A percentile compares a stretch with the other conserved stretches of the same genome.
These are phyloP conservation scores for Lepidium sativum DNA, from an alignment of 345 rosid species.

Conservation along the genomic window DNA sequence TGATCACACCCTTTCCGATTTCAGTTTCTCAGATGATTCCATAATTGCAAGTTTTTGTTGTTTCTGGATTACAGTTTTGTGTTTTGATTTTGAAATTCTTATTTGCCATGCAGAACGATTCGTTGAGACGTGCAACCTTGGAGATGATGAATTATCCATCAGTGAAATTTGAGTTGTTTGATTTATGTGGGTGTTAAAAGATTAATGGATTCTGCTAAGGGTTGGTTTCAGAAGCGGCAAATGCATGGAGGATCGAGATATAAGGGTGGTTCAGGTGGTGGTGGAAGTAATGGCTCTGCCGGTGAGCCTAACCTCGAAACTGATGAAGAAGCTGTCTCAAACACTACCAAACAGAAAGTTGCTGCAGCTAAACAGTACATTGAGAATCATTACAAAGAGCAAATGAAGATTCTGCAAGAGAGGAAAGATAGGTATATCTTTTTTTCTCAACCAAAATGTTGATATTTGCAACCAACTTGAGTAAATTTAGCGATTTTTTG, in stretches of 20 bases:
- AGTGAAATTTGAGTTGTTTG: background rate
- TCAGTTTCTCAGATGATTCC: background rate
- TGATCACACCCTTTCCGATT: background rate
- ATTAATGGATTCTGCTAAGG: slow-evolving; percentile 72
- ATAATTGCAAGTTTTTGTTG: background rate
- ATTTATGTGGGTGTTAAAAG: background rate
- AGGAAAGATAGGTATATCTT: slow-evolving; percentile 53
- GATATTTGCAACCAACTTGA: background rate
- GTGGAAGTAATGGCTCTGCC: slow-evolving; percentile 19
- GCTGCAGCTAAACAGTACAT: slow-evolving; percentile 83
- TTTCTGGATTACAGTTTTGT: background rate
- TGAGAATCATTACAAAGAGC: slow-evolving; percentile 81
- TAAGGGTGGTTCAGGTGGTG: slow-evolving; percentile 32
- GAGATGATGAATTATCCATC: background rate
- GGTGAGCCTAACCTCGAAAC: slow-evolving; percentile 7
- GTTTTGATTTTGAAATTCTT: background rate
- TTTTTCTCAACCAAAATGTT: background rate
- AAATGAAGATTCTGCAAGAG: slow-evolving; percentile 81
- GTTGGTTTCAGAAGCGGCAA: slow-evolving; percentile 69
- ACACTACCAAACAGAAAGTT: slow-evolving; percentile 60
- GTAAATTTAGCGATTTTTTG: background rate
- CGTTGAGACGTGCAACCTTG: background rate
- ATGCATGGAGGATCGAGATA: slow-evolving; percentile 33
- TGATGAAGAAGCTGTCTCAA: slow-evolving; percentile 46
- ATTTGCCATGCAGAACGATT: background rate